phyloP scores from a whole-genome alignment of 805 yeast species.

The Clavispora carvajalis region DNA sequence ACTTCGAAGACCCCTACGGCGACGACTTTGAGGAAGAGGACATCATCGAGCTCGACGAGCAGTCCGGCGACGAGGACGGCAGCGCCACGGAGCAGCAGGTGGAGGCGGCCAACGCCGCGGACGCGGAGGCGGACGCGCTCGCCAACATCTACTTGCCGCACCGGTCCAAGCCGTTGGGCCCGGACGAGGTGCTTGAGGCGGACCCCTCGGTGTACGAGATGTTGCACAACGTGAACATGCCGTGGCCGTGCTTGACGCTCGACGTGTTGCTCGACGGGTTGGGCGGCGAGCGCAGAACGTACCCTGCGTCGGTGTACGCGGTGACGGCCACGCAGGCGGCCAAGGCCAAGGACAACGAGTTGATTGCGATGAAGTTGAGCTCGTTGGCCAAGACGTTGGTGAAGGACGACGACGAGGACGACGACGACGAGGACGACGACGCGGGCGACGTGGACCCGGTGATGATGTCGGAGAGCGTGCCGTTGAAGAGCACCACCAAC shows the following conservation, averaged over 20 bases:
- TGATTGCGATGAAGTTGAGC: constrained; percentile 76
- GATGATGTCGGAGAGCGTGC: constrained; percentile 76
- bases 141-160: constrained; percentile 77
- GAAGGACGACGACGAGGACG: constrained; percentile 74
- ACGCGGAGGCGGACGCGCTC: constrained; percentile 19
- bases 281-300: constrained; percentile 84
- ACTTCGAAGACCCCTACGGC: constrained; percentile 82
- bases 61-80: constrained; percentile 35
- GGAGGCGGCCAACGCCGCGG: constrained; percentile 21
- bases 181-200: constrained; percentile 93
- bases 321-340: constrained; percentile 94
- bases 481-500: constrained; percentile 80
- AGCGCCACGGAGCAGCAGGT: constrained; percentile 35
- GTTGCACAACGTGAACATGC: constrained; percentile 88
- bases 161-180: constrained; percentile 82
- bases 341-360: constrained; percentile 80
- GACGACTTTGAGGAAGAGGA: constrained; percentile 92
- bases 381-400: constrained; percentile 81
- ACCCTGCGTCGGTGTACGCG: constrained; percentile 80
- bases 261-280: constrained; percentile 82
- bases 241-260: constrained; percentile 95
- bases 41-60: constrained; percentile 70
- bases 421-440: constrained; percentile 69
- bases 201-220: constrained; percentile 95
- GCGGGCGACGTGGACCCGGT: constrained; percentile 71